Conservation (phyloP, 2,329 filamentous ascomycete species). For the Diplodia mutila region DNA sequence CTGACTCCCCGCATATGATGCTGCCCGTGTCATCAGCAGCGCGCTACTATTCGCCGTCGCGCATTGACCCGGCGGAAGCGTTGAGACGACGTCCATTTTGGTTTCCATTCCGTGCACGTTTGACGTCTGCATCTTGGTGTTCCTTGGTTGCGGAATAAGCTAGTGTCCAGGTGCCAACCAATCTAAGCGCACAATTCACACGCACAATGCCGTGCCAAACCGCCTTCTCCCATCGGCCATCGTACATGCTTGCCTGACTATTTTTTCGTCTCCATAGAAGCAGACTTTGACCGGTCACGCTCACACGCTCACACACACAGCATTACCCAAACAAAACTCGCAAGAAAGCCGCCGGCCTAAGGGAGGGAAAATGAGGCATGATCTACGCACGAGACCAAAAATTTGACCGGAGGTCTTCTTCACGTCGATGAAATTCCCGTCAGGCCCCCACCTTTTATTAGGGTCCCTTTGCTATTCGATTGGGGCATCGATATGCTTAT, state of each 20-base stretch:
- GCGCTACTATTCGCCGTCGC: neutral
- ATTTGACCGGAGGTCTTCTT: neutral
- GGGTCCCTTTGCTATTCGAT: neutral
- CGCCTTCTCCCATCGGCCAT: neutral
- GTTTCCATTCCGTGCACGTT: neutral
- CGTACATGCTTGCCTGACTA: neutral
- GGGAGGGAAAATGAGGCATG: neutral
- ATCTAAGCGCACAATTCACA: neutral
- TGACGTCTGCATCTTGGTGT: neutral
- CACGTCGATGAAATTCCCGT: neutral
- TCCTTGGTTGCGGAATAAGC: neutral
- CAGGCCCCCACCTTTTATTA: neutral
- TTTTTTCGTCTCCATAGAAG: neutral
- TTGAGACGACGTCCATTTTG: neutral
- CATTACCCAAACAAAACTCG: neutral
- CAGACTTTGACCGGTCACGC: neutral
- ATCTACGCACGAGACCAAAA: neutral
- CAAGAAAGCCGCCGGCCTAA: neutral
- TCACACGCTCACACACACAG: neutral
- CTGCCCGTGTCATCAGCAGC: neutral
- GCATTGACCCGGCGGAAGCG: neutral
- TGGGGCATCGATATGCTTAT: neutral
- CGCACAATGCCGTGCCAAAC: neutral
- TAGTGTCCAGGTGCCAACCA: too few species aligned
- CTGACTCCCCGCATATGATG: neutral